Percentiles rank a stretch among this genome's conserved stretches.
Conservation (phyloP, 768 basidiomycete genomes). For the Trametes villosa region DNA sequence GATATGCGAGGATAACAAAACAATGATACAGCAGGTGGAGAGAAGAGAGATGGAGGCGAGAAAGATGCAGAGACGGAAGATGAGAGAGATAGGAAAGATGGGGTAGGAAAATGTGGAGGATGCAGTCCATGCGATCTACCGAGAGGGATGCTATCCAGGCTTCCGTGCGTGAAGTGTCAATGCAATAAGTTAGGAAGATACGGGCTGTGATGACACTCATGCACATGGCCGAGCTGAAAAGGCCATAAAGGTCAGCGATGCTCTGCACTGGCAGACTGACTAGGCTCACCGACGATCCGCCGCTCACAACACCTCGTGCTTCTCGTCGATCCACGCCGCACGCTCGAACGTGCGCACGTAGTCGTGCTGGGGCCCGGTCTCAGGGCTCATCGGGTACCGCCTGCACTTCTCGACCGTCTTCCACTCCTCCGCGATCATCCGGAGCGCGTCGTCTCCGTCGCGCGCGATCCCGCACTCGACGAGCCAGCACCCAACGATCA, state of each 20-base stretch:
- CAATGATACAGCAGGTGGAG: no score
- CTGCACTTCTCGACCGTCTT: slow-evolving; percentile 77
- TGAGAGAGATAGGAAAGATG: neutral
- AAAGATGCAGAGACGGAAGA: neutral
- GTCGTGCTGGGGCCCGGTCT: slow-evolving; percentile 79
- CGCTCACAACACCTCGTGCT: slow-evolving; percentile 22
- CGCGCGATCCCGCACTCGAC: slow-evolving; percentile 65
- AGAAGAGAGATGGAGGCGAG: neutral
- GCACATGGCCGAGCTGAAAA: no score
- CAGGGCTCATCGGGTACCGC: slow-evolving; percentile 75
- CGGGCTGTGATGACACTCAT: neutral
- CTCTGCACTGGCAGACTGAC: no score
- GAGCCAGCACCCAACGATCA: slow-evolving; percentile 76
- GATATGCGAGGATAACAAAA: neutral
- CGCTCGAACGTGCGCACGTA: slow-evolving; percentile 64
- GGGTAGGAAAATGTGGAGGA: neutral
- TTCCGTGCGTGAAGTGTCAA: neutral
- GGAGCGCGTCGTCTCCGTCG: slow-evolving; percentile 66
- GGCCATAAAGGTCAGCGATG: no score
- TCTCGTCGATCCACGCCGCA: slow-evolving; percentile 26
- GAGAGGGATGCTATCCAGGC: neutral
- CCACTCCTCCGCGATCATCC: slow-evolving; percentile 71
- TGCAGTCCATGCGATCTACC: neutral
- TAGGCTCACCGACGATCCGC: slow-evolving; percentile 15
- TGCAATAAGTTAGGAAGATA: neutral